Percentiles rank a stretch among this genome's conserved stretches.
These are phyloP conservation scores for Moricandia moricandioides DNA, from an alignment of 345 rosid genomes.

Conservation along the genomic window DNA sequence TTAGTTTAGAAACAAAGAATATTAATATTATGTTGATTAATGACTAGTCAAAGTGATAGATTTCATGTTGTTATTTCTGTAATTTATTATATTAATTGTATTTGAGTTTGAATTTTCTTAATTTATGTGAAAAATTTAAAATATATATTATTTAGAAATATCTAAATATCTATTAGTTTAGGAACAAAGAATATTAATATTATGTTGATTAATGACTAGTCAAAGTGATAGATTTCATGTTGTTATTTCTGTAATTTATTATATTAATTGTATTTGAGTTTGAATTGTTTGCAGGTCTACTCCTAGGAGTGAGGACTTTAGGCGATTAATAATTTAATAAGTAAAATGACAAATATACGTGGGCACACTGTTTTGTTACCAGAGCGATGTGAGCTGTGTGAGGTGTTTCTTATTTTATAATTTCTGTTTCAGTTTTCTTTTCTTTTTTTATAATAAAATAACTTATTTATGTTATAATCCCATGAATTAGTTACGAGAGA, in stretches of 20 bases:
- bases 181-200: no score
- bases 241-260: not conserved
- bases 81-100: not conserved
- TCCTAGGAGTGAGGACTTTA: constrained; percentile 12
- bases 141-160: no score
- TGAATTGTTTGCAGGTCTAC: not conserved
- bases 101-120: no score
- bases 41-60: not conserved
- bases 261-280: not conserved
- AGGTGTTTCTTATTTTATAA: not conserved
- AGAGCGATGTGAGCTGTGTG: not conserved
- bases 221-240: not conserved
- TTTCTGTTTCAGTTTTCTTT: not conserved
- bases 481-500: not conserved
- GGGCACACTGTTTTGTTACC: not conserved
- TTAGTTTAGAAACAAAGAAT: no score
- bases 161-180: no score
- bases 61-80: not conserved
- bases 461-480: not conserved
- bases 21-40: not conserved
- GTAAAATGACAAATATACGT: not conserved
- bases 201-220: not conserved
- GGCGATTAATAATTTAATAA: not conserved
- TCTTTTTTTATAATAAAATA: not conserved
- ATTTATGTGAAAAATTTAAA: no score